Evolutionary conservation across 768 basidiomycete species (phyloP), one percentile per base, ranked within the genome.

Genomic region (Boletus reticuloceps): DNA sequence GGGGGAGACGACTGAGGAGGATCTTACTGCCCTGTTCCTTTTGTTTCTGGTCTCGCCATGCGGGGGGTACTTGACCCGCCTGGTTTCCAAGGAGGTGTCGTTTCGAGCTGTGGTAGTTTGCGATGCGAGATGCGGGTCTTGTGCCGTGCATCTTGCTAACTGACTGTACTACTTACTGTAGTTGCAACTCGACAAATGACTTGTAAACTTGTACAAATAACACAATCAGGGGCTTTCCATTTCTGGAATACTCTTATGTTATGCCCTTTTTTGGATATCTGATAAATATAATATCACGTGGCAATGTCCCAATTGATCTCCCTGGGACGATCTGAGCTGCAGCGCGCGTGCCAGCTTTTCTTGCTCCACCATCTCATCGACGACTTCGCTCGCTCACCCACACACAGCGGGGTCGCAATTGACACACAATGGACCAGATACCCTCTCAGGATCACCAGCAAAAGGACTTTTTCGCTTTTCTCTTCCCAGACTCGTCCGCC

Each of bases 21-120:
- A 90, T 87, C 66, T 82, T 88, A 69, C 86, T 88, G 9, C 83
- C 85, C 22, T 59, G 48, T 6, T 71, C 66, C 40, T 68, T 78
- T 44, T 67, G 74, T 53, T 72, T 79, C 55, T 62, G 63, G 14
- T 70, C 68, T 47, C 78, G 74, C 88, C 88, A 89, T 11, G 88
- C 84, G 0, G 86, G 86, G 4, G 82, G 74, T 2, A 79, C 77
- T 11, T 76, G 75, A 0, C 77, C 80, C 3, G 85, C 79, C 38
- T 77, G 73, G 60, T 79, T 82, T 14, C 87, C 87, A 17, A 88
- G 68, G 4, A 88, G 64, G 36, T 77, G 75, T 34, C 77, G 76
- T 60, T 88, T 89, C 8, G 78, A 60, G 4, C 73, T 73, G 66
- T 84, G 82, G 55, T 82, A 82, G 48, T 69, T 72, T 56, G 78